Evolutionary conservation across 208 protist species (phyloP), one percentile per base, ranked within the genome.

Genomic region (Crithidia brevicula): DNA sequence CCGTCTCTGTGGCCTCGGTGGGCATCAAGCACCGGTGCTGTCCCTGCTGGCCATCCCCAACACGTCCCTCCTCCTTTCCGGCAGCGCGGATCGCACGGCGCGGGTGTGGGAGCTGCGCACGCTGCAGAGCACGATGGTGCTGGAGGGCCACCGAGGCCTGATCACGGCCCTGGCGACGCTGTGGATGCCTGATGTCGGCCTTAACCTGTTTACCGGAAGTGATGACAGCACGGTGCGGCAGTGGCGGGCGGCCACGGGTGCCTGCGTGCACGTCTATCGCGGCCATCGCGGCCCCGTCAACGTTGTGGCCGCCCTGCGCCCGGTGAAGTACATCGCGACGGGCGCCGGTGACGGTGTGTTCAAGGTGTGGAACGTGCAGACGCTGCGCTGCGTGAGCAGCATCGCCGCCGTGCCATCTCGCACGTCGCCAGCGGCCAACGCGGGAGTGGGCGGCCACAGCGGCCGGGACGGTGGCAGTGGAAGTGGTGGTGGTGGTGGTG

Each of bases 171-270:
- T 72, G 18, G 72, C 52, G 38, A 50, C 56, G 50, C 65, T 77
- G 50, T 65, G 45, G 61, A 56, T 74, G 61, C 34, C 61, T 7
- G 58, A 67, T 15, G 63, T 60, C 22, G 74, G 72, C 16, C 47
- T 84, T 13, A 71, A 45, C 23, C 71, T 87, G 36, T 84, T 88
- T 52, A 79, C 76, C 30, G 78, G 79, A 49, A 80, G 79, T 63
- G 83, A 85, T 53, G 83, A 89, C 60, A 45, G 76, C 43, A 83
- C 73, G 15, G 77, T 89, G 61, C 77, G 77, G 38, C 81, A 85
- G 77, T 89, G 83, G 83, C 70, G 66, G 27, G 69, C 67, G 0
- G 50, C 51, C 15, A 74, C 67, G 7, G 68, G 68, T 2, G 68
- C 53, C n/a, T 88, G 82, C 58, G 34, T 88, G 64, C 71, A 79